Base-by-base conservation (phyloP, 192 early-diverging fungal genomes). In the Backusella luteola region DNA sequence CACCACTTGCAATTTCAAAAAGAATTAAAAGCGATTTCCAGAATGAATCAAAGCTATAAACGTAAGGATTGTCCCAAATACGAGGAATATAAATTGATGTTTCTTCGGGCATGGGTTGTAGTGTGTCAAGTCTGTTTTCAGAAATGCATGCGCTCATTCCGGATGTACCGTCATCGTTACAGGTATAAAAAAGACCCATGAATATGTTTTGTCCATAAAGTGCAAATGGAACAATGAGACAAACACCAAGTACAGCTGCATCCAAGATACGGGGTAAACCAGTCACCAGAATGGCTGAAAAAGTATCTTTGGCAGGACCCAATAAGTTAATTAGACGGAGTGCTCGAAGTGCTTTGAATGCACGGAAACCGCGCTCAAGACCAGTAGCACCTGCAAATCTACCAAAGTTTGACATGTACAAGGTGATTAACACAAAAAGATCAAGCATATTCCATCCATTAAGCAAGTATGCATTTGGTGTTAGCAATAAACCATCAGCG, bases 41-140 rank as follows among this genome's bases (percentile, higher is more conserved):
- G 76, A 90, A 90, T 11, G 81, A 81, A 72, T 90, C 87, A 80
- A 90, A 90, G 38, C 87, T 89, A 67, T 88, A 90, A 0, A 84
- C 85, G 36, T 81, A 80, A 4, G 89, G 89, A 66, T 90, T 90
- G 7, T 53, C 14, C 89, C 89, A 90, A 2, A 84, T 81, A 38
- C 88, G 88, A n/a, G 89, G 89, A 41, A 77, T 77, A 21, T 79
- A 77, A 4, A 89, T 49, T 6, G 29, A 11, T 17, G 67, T 66
- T 1, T 29, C 23, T 14, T 66, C 72, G 9, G 79, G 53, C 67
- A 78, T 69, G 0, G 79, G 75, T 11, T 80, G 80, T 46, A 80
- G 63, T 12, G 74, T 44, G 4, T 23, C 42, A 1, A 68, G 23
- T 4, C 15, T 35, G n/a, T 70, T 77, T 66, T 85, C 86, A 17